Evolutionary conservation across 257 asterid genomes (phyloP), one percentile per base, ranked within the genome.

Genomic region (Scutellaria barbata): DNA sequence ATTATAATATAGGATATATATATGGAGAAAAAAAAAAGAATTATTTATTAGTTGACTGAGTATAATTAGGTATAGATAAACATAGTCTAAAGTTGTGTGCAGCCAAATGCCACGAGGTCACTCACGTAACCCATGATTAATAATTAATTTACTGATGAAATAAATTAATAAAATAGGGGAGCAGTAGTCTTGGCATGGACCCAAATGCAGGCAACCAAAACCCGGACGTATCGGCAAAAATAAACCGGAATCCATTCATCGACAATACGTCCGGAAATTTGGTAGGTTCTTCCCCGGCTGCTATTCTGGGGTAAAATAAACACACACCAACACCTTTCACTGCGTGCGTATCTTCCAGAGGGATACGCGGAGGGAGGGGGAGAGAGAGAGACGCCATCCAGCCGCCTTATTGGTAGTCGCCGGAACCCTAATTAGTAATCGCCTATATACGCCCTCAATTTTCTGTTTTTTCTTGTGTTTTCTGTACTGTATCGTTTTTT

Each of bases 211-310:
- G 54, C 9, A 68, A 82, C 52, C 79, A 30, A 35, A 63, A 77
- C 79, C 87, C 87, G 85, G 85, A 83, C 85, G 79, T 65, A 64
- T 75, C 43, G 13, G 65, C 73, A 25, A 8, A 65, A 74, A 48
- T 75, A 70, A 83, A 80, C 81, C 77, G 83, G 71, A 74, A 57
- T 68, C 33, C 40, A 77, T 63, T 67, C 59, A 69, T 76, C 80
- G 84, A 75, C 33, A 56, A 80, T 74, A 76, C 84, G 86, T 79
- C 84, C 80, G 84, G 74, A 52, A 82, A 68, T 74, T 73, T 77
- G 80, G 83, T 71, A 66, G 73, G 63, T 61, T 58, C 79, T 18
- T 48, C 74, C 66, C 76, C 80, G 77, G 76, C 63, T 74, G 78
- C 40, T 39, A 51, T 58, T 61, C 47, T 75, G 72, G 74, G 75